Conservation (phyloP, 2,329 filamentous ascomycete genomes). For the Westerdykella sp. region DNA sequence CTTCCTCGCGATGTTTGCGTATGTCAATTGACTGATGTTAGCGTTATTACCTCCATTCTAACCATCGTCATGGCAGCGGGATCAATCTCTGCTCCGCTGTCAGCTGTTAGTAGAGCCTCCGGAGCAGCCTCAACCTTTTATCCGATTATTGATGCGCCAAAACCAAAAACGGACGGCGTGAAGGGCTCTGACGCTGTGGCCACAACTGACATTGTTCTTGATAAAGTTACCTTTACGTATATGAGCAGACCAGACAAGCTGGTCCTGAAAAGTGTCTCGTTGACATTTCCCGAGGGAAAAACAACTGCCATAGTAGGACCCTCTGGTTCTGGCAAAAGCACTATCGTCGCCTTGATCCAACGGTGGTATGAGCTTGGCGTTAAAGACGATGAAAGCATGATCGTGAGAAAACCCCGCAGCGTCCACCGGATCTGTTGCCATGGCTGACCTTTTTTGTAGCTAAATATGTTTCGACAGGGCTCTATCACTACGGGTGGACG, state of each 20-base stretch:
- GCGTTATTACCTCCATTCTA: constrained; percentile 20
- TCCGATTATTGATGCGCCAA: constrained; percentile 20
- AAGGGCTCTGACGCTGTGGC: constrained; percentile 9
- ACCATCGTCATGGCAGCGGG: constrained; percentile 15
- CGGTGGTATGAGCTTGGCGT: constrained; percentile 63
- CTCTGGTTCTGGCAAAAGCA: constrained; percentile 88
- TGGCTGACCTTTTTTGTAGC: neutral
- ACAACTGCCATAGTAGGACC: constrained; percentile 87
- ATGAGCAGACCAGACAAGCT: constrained; percentile 64
- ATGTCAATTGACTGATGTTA: constrained; percentile 3
- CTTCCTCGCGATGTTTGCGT: neutral
- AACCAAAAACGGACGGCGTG: constrained; percentile 9
- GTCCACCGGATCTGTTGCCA: neutral
- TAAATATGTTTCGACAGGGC: constrained; percentile 17
- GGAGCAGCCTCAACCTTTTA: constrained; percentile 18
- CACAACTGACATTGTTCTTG: constrained; percentile 19
- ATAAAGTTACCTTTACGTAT: constrained; percentile 21
- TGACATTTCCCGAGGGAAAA: constrained; percentile 79
- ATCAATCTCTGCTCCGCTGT: constrained; percentile 14
- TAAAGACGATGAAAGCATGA: constrained; percentile 5
- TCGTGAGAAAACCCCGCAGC: constrained; percentile 2
- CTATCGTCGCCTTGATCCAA: constrained; percentile 83
- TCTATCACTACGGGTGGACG: constrained; percentile 13
- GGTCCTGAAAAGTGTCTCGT: constrained; percentile 73
- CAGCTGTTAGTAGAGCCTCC: constrained; percentile 12